phyloP scores from a whole-genome alignment of 495 filamentous ascomycete species.

The Tricharina praecox region DNA sequence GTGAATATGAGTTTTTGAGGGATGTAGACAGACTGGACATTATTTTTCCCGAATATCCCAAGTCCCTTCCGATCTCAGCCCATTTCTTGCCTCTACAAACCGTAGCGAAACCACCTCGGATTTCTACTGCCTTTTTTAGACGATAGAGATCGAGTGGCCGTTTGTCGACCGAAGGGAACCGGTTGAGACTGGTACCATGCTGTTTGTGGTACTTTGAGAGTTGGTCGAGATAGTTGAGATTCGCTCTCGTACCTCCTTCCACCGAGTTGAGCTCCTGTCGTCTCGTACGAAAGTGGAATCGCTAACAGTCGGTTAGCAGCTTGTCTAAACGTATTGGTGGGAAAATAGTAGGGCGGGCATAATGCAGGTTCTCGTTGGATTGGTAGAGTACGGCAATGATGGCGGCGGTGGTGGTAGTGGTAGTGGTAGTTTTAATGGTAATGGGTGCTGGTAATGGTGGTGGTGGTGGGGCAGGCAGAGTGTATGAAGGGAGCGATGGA shows the following conservation, averaged over 20 bases:
- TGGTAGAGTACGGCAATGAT: too few species aligned
- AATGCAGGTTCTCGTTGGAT: too few species aligned
- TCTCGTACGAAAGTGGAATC: slow-evolving; percentile 90
- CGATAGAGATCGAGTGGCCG: slow-evolving; percentile 90
- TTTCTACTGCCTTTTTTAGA: slow-evolving; percentile 90
- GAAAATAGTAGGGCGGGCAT: slow-evolving; percentile 3
- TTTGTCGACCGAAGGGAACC: slow-evolving; percentile 93
- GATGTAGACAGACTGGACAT: slow-evolving; percentile 99
- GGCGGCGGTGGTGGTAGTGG: too few species aligned
- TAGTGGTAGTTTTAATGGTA: too few species aligned
- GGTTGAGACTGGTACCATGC: slow-evolving; percentile 81
- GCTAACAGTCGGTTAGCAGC: too few species aligned
- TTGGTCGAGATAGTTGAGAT: slow-evolving; percentile 89
- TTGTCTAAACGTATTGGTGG: slow-evolving; percentile 26
- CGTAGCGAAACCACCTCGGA: slow-evolving; percentile 78
- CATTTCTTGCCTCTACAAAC: slow-evolving; percentile 98
- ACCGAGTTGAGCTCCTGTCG: slow-evolving; percentile 96
- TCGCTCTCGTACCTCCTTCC: slow-evolving; percentile 96
- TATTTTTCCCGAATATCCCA: slow-evolving; percentile 98
- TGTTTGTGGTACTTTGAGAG: slow-evolving; percentile 94
- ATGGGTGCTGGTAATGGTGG: too few species aligned
- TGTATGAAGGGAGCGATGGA: slow-evolving; percentile 5
- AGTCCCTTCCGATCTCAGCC: slow-evolving; percentile 92
- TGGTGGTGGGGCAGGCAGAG: too few species aligned
- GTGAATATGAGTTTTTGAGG: slow-evolving; percentile 92